Evolutionary conservation across 371 early-diverging fungal species (phyloP).

Genomic region (Lichtheimia ornata): DNA sequence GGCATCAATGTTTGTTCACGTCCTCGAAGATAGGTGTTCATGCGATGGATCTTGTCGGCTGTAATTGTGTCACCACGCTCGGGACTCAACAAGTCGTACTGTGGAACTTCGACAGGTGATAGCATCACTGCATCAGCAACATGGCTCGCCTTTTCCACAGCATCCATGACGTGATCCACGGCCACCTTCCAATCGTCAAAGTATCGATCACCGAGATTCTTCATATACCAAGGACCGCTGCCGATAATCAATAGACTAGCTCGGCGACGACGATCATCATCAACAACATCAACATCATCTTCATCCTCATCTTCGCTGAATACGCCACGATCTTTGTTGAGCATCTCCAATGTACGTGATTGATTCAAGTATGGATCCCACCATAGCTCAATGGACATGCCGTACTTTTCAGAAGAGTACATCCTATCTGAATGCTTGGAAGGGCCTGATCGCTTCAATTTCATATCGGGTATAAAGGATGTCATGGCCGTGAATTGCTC

Average conservation of each 20-base stretch:
- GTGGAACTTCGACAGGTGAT: slow-evolving; percentile 39
- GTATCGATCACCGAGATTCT: slow-evolving; percentile 35
- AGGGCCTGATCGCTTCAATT: slow-evolving; percentile 20
- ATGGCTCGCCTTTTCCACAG: slow-evolving; percentile 15
- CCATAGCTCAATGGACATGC: slow-evolving; percentile 52
- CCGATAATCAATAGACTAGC: slow-evolving; percentile 57
- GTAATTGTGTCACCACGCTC: slow-evolving; percentile 42
- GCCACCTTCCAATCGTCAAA: slow-evolving; percentile 44
- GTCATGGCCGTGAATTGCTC: slow-evolving; percentile 58
- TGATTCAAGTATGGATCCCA: slow-evolving; percentile 70
- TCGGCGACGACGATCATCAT: slow-evolving; percentile 12
- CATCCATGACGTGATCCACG: slow-evolving; percentile 42
- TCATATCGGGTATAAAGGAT: slow-evolving; percentile 33
- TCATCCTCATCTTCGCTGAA: too few species aligned
- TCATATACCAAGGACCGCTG: slow-evolving; percentile 63
- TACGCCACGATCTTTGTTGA: slow-evolving; percentile 13
- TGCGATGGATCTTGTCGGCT: slow-evolving; percentile 41
- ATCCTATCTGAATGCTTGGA: slow-evolving; percentile 38
- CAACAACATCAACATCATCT: not conserved
- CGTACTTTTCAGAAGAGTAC: slow-evolving; percentile 22
- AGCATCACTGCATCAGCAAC: slow-evolving; percentile 41
- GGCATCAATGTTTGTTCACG: slow-evolving; percentile 7
- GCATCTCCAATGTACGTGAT: slow-evolving; percentile 32
- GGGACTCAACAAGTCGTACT: slow-evolving; percentile 29
- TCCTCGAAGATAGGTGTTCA: slow-evolving; percentile 56